Evolutionary conservation across 1,139 yeast species (phyloP), one percentile per base, ranked within the genome.

Genomic region (Tardiomyces digboiensis): DNA sequence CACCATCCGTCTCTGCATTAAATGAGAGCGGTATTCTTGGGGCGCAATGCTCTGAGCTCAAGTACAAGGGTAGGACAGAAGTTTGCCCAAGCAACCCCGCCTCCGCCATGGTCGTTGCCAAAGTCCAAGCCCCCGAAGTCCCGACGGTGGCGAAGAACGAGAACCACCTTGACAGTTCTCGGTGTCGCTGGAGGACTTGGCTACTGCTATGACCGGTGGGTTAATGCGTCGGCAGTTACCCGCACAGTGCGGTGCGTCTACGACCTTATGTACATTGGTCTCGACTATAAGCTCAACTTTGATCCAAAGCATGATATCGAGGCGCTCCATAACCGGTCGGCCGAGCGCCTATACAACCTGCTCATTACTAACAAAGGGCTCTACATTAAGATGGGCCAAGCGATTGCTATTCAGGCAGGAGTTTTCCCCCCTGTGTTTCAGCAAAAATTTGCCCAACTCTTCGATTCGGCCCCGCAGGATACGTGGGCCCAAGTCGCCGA

Each of bases 301-400:
- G 57, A 59, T 36, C 66, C 66, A 41, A 67, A 65, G 7, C 62
- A 68, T 39, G 72, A 70, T 40, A 63, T 78, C 14, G 72, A 71
- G 21, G 72, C 71, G 0, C 60, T 84, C 21, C 93, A 84, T 54
- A 78, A 76, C 47, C 61, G 75, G 21, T 75, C 78, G 23, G 76
- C 91, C 2, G 74, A 76, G 40, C 61, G 76, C 41, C 60, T 84
- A 36, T 70, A 75, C 51, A 61, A 73, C 39, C 61, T 83, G 54
- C 59, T 84, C 46, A 62, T 67, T 49, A 60, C 62, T 3, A 84
- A 84, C 57, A 80, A 79, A 55, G 93, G 94, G 0, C 67, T 84
- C 18, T 84, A 81, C 57, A 80, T 84, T 56, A 84, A 84, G 60
- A 61, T 82, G 53, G 89, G 89, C 36, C 89, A 82, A 65, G 81